phyloP scores from a whole-genome alignment of 768 basidiomycete species.

The Hemileccinum impolitum region DNA sequence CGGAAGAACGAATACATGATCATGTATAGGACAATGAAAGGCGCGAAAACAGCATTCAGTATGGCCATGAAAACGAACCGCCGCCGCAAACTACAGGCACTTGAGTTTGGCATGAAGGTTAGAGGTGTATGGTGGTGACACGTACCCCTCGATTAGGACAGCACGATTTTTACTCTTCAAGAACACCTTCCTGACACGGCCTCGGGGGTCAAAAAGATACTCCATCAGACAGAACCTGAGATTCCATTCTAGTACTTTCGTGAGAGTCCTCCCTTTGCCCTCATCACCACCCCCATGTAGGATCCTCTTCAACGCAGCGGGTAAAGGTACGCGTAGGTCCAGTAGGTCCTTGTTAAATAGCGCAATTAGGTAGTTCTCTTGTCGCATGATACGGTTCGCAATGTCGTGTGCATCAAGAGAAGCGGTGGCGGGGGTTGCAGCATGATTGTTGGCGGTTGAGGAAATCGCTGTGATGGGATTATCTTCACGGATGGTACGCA shows the following conservation, averaged over 20 bases:
- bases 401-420: conserved; percentile 97
- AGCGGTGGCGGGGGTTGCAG: conserved; percentile 66
- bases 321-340: conserved; percentile 82
- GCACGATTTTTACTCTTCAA: conserved; percentile 78
- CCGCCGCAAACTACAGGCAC: conserved; percentile 57
- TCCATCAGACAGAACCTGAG: conserved; percentile 93
- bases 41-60: conserved; percentile 91
- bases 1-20: conserved; percentile 99
- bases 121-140: conserved; percentile 6
- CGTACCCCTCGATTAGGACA: conserved; percentile 81
- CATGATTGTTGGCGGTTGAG: conserved; percentile 47
- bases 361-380: conserved; percentile 98
- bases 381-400: conserved; percentile 95
- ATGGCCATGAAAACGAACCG: conserved; percentile 97
- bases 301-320: conserved; percentile 51
- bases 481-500: conserved; percentile 84
- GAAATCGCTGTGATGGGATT: conserved; percentile 91
- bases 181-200: conserved; percentile 88
- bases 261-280: conserved; percentile 76
- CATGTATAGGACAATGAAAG: conserved; percentile 95
- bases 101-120: conserved; percentile 1
- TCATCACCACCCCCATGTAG: conserved; percentile 43
- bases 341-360: conserved; percentile 96
- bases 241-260: conserved; percentile 96
- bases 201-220: conserved; percentile 88